Base-by-base conservation (phyloP, 2,329 filamentous ascomycete species). In the Aspergillus phoenicis region DNA sequence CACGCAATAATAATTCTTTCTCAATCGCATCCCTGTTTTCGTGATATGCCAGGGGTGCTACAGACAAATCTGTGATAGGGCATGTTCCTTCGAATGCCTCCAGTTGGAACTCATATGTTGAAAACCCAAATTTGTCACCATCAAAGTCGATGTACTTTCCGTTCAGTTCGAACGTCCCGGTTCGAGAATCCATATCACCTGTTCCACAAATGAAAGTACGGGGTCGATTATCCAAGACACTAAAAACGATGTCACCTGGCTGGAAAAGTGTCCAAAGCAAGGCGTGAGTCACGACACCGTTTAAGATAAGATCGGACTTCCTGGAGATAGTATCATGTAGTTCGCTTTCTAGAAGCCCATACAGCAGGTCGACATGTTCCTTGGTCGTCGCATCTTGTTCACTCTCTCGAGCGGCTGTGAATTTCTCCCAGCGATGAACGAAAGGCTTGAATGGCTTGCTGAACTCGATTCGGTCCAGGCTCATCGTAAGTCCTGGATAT, bases 401-500 rank as follows among this genome's bases (percentile, higher is more conserved):
- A 33, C 79, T 76, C 8, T 81, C 69, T 47, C 79, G 74, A 24
- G 80, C 78, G 4, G 75, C 70, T 8, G 71, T 66, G 39, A 87
- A 79, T 6, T 76, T 68, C 1, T 80, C 75, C 87, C 87, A 91
- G 33, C 88, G 82, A 72, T 91, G 87, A 43, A 90, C 84, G 52
- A 91, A 85, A 0, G 85, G 84, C 65, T 84, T 77, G 62, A 90
- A 90, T 0, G 85, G 86, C 0, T 82, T 83, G 7, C 76, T 71
- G 62, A 91, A 89, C 58, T 85, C 84, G 1, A 90, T 77, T 1
- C 85, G 81, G n/a, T 85, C 80, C 26, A 90, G 76, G 10, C 80
- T 81, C 36, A 84, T 83, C 2, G 85, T 84, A 30, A 90, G 78
- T 1, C 87, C 86, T 0, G 85, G 84, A 60, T 89, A 89, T 5